phyloP scores from a whole-genome alignment of 2,329 filamentous ascomycete species.

The Leptographium flavum region DNA sequence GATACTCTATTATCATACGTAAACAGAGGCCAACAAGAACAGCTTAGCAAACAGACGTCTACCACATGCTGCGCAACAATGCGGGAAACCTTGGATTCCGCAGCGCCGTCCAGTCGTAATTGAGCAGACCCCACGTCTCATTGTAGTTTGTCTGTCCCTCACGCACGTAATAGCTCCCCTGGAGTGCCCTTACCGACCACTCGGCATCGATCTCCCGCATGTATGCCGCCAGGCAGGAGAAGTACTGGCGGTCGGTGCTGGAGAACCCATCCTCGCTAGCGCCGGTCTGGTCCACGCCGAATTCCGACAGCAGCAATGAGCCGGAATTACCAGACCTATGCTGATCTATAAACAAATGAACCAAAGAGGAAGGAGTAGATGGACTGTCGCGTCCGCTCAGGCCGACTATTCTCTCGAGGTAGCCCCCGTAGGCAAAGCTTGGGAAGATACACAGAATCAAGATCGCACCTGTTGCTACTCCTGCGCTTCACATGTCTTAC shows the following conservation, averaged over 20 bases:
- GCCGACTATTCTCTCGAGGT: too few species aligned
- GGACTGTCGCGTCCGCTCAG: too few species aligned
- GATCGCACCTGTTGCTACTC: too few species aligned
- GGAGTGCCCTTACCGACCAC: conserved; percentile 44
- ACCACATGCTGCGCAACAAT: conserved; percentile 24
- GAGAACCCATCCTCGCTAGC: conserved; percentile 24
- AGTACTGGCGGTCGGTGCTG: conserved; percentile 30
- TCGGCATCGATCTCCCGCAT: conserved; percentile 42
- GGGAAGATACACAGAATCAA: too few species aligned
- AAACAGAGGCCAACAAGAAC: too few species aligned
- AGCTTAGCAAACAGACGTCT: too few species aligned
- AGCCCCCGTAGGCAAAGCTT: too few species aligned
- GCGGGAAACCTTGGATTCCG: conserved; percentile 21
- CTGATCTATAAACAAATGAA: too few species aligned
- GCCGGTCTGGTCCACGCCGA: conserved; percentile 36
- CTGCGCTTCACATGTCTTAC: too few species aligned
- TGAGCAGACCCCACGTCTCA: conserved; percentile 33
- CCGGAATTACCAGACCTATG: too few species aligned
- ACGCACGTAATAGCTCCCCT: conserved; percentile 45
- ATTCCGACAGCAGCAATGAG: conserved; percentile 44
- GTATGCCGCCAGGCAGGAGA: conserved; percentile 36
- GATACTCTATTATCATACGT: too few species aligned
- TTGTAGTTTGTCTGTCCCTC: conserved; percentile 33
- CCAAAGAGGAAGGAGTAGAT: neutral
- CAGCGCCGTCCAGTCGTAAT: conserved; percentile 23